These are phyloP conservation scores for Myxozyma geophila DNA, from an alignment of 805 yeast genomes.

Conservation along the genomic window DNA sequence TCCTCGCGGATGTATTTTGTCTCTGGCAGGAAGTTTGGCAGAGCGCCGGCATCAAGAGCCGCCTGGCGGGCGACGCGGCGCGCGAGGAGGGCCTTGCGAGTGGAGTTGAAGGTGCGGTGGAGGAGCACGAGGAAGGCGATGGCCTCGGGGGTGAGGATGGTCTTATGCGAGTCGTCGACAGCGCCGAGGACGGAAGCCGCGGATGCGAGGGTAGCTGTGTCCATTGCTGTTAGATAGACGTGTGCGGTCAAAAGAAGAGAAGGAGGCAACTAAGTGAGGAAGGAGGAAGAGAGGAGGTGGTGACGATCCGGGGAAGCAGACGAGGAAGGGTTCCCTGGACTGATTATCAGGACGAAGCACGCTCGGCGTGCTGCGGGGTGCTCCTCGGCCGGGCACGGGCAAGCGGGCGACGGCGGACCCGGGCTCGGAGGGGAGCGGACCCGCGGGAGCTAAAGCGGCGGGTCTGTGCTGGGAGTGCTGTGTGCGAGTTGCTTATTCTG, in stretches of 20 bases:
- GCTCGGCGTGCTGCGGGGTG: constrained; percentile 16
- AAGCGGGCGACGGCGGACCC: constrained; percentile 2
- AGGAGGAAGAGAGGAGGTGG: not conserved
- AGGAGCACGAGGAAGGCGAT: constrained; percentile 67
- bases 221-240: not conserved
- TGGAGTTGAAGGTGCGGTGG: constrained; percentile 64
- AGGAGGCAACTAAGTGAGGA: not conserved
- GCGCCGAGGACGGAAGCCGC: constrained; percentile 54
- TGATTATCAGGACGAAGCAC: no score
- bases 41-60: constrained; percentile 61
- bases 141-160: constrained; percentile 65
- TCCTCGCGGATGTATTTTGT: constrained; percentile 65
- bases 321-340: no score
- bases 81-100: constrained; percentile 59
- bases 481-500: no score
- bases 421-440: not conserved
- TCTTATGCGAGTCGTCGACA: constrained; percentile 54
- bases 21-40: constrained; percentile 73
- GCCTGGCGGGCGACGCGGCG: constrained; percentile 61
- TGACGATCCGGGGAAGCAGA: not conserved
- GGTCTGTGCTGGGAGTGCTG: no score
- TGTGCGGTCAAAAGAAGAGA: not conserved
- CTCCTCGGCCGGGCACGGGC: constrained; percentile 14
- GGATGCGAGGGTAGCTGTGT: constrained; percentile 19
- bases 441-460: not conserved